phyloP scores from a whole-genome alignment of 495 filamentous ascomycete genomes.

The Cairneyella variabilis region DNA sequence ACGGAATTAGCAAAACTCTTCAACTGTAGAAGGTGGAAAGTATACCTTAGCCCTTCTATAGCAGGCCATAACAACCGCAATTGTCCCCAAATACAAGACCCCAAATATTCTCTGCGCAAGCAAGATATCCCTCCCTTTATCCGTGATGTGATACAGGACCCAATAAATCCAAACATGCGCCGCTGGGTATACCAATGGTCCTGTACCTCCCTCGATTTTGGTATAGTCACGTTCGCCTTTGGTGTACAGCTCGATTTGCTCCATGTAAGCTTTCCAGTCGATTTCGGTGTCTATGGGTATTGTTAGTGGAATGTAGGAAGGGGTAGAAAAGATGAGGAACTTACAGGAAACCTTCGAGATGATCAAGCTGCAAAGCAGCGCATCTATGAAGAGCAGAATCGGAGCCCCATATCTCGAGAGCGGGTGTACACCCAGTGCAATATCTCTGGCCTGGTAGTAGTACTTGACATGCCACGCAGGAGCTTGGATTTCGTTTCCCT shows the following conservation, averaged over 20 bases:
- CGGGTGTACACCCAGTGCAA: conserved; percentile 19
- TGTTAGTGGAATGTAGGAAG: background rate
- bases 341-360: conserved; percentile 87
- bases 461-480: background rate
- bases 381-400: conserved; percentile 67
- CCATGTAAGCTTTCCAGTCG: conserved; percentile 96
- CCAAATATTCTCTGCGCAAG: conserved; percentile 79
- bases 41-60: conserved; percentile 69
- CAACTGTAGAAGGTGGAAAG: background rate
- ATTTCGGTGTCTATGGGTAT: conserved; percentile 82
- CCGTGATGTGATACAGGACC: conserved; percentile 70
- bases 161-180: conserved; percentile 91
- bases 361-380: conserved; percentile 66
- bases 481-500: background rate
- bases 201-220: conserved; percentile 80
- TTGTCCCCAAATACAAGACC: conserved; percentile 67
- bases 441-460: conserved; percentile 9
- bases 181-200: conserved; percentile 90
- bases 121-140: conserved; percentile 70
- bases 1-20: conserved; percentile 6
- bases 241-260: conserved; percentile 76
- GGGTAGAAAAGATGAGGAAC: conserved; percentile 22
- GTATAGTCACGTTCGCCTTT: conserved; percentile 86
- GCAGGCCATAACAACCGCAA: conserved; percentile 75
- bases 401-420: conserved; percentile 35